Evolutionary conservation across 2,329 filamentous ascomycete species (phyloP), one percentile per base, ranked within the genome.

Genomic region (Tolypocladium guangdongense): DNA sequence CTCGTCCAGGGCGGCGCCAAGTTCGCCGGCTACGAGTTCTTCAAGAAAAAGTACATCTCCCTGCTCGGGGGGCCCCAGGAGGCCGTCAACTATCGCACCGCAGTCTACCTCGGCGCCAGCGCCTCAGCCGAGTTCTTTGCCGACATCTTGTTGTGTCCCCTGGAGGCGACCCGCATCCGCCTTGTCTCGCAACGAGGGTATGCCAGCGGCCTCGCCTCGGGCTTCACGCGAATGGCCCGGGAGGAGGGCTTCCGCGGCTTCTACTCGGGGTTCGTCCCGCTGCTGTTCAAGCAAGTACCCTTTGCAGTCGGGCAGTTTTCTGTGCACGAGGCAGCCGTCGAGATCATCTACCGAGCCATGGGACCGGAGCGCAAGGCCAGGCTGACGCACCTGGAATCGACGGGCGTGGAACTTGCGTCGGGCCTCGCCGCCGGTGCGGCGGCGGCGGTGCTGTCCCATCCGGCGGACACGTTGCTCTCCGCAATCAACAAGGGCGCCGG

Each of bases 221-320:
- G 88, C 54, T 90, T 93, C 71, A 69, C 74, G 69, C 87, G 89
- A 70, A 87, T 93, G 69, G 74, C 83, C 49, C 83, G 82, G 67
- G 84, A 82, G 63, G 88, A 93, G 71, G 88, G 89, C 65, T 55
- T 91, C 55, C 81, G 80, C 62, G 90, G 88, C 56, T 92, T 96
- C 75, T 95, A 95, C 79, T 90, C 88, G 58, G 90, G 90, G 60
- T 95, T 96, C 73, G 86, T 90, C 51, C 88, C 88, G 32, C 84
- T 92, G 62, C 78, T 90, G 59, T 90, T 88, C 74, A 91, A 92
- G 74, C 88, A 93, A 79, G 86, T 96, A 53, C 90, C 90, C 20
- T 96, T 95, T 76, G 95, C 90, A 61, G 90, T 95, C 74, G 84
- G 89, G 69, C 95, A 96, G 77, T 96, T 96, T 77, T 88, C 91